phyloP scores from a whole-genome alignment of 495 filamentous ascomycete genomes.

The Aspergillus ellipticus region DNA sequence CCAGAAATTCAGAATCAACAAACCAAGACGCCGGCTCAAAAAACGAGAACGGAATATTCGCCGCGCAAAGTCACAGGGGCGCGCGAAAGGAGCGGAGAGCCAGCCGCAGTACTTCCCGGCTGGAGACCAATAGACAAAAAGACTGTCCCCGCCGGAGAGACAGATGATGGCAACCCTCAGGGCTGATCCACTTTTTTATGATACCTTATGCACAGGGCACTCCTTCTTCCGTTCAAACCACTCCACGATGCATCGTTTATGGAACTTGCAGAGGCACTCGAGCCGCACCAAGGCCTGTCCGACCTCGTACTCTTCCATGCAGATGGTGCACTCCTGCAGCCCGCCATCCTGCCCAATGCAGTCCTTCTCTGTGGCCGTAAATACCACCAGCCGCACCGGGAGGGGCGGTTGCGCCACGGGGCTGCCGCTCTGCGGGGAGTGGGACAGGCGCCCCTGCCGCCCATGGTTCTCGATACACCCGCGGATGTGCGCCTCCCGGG shows the following conservation, averaged over 20 bases:
- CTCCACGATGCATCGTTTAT: conserved; percentile 61
- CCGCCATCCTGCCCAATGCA: conserved; percentile 65
- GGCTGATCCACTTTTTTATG: too few species aligned
- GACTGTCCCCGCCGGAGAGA: too few species aligned
- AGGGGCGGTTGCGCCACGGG: conserved; percentile 20
- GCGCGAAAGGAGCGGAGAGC: background rate
- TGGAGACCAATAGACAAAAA: too few species aligned
- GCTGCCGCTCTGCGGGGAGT: conserved; percentile 16
- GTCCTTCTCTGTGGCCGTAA: conserved; percentile 87
- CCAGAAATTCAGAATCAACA: background rate
- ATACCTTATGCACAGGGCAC: conserved; percentile 52
- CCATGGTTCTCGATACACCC: conserved; percentile 61
- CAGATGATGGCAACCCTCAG: too few species aligned
- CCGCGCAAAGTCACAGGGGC: background rate
- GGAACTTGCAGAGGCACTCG: conserved; percentile 93
- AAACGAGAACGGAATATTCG: background rate
- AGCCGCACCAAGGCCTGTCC: conserved; percentile 78
- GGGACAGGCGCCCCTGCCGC: conserved; percentile 16
- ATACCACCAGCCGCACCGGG: conserved; percentile 57
- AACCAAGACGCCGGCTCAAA: background rate
- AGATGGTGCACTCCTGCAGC: conserved; percentile 80
- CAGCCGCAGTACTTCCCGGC: background rate
- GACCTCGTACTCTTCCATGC: conserved; percentile 90
- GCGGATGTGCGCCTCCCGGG: conserved; percentile 72
- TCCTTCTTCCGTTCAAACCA: conserved; percentile 54